phyloP scores from a whole-genome alignment of 768 basidiomycete genomes.

The Calocera cornea region DNA sequence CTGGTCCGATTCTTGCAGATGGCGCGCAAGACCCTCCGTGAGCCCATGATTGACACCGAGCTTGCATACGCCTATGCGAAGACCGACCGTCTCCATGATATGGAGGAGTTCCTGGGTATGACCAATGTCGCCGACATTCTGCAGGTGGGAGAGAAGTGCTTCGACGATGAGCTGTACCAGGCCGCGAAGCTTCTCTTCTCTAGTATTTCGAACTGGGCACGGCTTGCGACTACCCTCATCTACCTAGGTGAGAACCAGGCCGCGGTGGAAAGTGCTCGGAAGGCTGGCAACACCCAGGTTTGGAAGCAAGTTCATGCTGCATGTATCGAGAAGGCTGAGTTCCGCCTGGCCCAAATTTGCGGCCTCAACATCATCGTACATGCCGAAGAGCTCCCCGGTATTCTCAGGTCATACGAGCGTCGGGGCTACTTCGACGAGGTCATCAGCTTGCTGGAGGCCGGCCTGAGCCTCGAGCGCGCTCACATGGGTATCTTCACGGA shows the following conservation, averaged over 20 bases:
- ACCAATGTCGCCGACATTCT: slow-evolving; percentile 97
- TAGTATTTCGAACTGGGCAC: slow-evolving; percentile 98
- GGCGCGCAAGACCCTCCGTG: slow-evolving; percentile 92
- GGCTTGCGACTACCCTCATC: slow-evolving; percentile 93
- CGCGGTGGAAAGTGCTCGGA: slow-evolving; percentile 97
- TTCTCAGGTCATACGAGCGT: slow-evolving; percentile 76
- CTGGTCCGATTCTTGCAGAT: slow-evolving; percentile 95
- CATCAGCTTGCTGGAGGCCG: slow-evolving; percentile 81
- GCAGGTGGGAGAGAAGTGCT: slow-evolving; percentile 97
- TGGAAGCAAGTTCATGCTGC: slow-evolving; percentile 99
- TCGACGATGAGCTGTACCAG: slow-evolving; percentile 95
- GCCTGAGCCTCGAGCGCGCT: slow-evolving; percentile 88
- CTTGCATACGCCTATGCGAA: slow-evolving; percentile 97
- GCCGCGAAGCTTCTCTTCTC: slow-evolving; percentile 91
- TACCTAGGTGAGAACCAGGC: slow-evolving; percentile 97
- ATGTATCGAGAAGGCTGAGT: slow-evolving; percentile 94
- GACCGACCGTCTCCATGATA: slow-evolving; percentile 77
- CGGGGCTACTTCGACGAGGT: slow-evolving; percentile 92
- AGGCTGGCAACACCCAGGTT: slow-evolving; percentile 99
- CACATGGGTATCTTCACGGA: slow-evolving; percentile 99
- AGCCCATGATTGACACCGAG: slow-evolving; percentile 97
- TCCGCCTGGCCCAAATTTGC: slow-evolving; percentile 96
- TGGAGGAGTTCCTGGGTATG: slow-evolving; percentile 98
- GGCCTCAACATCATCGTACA: slow-evolving; percentile 97
- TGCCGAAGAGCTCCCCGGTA: slow-evolving; percentile 64